These are phyloP conservation scores for Amanita jacksonii DNA, from an alignment of 768 basidiomycete species.

Conservation along the genomic window DNA sequence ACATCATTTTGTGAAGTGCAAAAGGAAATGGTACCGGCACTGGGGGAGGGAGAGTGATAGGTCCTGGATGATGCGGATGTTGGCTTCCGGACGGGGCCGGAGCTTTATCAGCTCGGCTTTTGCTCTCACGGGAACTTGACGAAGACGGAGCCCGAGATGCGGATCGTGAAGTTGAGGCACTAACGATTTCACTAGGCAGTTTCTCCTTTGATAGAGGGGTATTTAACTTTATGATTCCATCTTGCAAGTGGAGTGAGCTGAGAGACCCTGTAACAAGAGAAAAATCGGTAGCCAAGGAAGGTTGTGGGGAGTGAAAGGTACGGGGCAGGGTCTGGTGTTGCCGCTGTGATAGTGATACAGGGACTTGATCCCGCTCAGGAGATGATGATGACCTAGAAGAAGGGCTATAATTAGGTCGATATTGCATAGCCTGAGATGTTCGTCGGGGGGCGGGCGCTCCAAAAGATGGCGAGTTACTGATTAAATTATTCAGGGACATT, in stretches of 20 bases:
- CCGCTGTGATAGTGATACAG: neutral
- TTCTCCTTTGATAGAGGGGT: neutral
- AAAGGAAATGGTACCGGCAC: constrained; percentile 33
- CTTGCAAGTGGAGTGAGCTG: neutral
- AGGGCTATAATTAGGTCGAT: constrained; percentile 10
- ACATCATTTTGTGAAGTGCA: constrained; percentile 4
- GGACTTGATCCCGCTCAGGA: neutral
- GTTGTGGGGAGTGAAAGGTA: neutral
- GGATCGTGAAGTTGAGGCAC: constrained; percentile 3
- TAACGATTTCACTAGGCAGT: neutral
- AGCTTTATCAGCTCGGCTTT: constrained; percentile 3
- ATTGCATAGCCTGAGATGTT: constrained; percentile 10
- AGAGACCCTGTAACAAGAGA: constrained; percentile 9
- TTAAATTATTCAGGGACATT: constrained; percentile 7
- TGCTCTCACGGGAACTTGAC: constrained; percentile 5
- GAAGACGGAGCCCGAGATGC: constrained; percentile 6
- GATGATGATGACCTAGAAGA: constrained; percentile 23
- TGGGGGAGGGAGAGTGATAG: constrained; percentile 59
- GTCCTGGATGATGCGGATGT: constrained; percentile 52
- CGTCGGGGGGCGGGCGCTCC: constrained; percentile 23
- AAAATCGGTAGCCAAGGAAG: constrained; percentile 4
- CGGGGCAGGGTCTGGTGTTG: neutral
- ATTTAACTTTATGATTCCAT: neutral
- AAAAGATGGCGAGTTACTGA: constrained; percentile 8
- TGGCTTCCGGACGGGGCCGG: constrained; percentile 8